Base-by-base conservation (phyloP, 192 early-diverging fungal genomes). In the Coemansia sp. region DNA sequence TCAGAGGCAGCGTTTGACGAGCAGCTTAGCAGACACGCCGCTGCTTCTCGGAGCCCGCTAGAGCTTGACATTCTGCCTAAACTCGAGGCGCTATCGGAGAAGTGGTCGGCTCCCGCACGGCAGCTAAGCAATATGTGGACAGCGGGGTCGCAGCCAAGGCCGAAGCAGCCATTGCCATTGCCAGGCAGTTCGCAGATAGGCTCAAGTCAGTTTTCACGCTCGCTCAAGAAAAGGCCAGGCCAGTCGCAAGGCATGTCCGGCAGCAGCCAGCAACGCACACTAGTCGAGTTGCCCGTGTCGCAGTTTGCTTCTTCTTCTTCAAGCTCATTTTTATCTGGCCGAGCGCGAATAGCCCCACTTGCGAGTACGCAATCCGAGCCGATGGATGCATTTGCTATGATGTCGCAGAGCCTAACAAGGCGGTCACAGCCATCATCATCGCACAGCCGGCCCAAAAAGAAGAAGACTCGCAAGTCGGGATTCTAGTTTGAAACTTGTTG, bases 381-480 rank as follows among this genome's bases (percentile, higher is more conserved):
- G 6, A 16, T 43, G 43, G 68, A 60, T 24, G 69, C 31, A 46
- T 71, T 76, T 71, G 54, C 69, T 10, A 43, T 63, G 33, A 68
- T 55, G 16, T 54, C 43, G 10, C 73, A 68, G 46, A 40, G 33
- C 24, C 44, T 20, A 11, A 55, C 61, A 2, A 49, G 61, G 34
- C 68, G 42, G 6, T 63, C 61, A 10, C 46, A 68, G 27, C 63
- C 29, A 34, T 29, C 54, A n/a, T 29, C 54, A 20, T 43, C 54
- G 31, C 60, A 3, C 68, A 70, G 52, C 42, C 36, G 61, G 67
- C 34, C 65, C 42, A 82, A 74, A 65, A 76, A 71, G 65, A 77
- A 74, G 59, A 77, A 74, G 63, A 46, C 60, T 7, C 79, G 79
- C 52, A 77, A 68, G 22, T 65, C 61, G 3, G 79, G 79, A 36